phyloP scores from a whole-genome alignment of 2,329 filamentous ascomycete genomes.

The Moelleriella libera region DNA sequence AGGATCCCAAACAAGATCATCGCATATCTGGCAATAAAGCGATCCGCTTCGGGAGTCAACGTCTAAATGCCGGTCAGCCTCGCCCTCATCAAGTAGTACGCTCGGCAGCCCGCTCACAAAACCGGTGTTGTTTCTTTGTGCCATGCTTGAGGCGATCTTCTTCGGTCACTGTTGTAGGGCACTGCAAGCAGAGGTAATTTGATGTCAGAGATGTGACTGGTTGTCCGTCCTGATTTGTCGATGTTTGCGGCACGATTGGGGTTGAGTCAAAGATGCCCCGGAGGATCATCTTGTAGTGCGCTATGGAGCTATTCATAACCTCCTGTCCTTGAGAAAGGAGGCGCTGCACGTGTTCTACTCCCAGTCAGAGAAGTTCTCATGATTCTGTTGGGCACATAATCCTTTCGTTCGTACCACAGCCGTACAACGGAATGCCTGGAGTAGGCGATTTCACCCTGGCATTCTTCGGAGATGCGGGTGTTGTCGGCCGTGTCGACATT shows the following conservation, averaged over 20 bases:
- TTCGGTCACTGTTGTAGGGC: slow-evolving; percentile 51
- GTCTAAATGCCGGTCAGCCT: slow-evolving; percentile 32
- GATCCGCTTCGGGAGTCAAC: slow-evolving; percentile 65
- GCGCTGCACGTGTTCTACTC: slow-evolving; percentile 54
- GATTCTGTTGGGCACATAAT: not conserved
- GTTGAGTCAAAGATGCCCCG: slow-evolving; percentile 56
- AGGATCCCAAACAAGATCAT: slow-evolving; percentile 73
- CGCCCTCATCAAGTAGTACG: not conserved
- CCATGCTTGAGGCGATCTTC: slow-evolving; percentile 55
- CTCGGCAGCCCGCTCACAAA: slow-evolving; percentile 39
- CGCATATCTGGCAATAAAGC: slow-evolving; percentile 69
- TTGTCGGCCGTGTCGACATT: slow-evolving; percentile 34
- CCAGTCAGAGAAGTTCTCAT: not conserved
- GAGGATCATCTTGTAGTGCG: slow-evolving; percentile 59
- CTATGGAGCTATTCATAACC: slow-evolving; percentile 52
- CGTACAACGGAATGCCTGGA: slow-evolving; percentile 45
- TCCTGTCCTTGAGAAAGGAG: slow-evolving; percentile 49
- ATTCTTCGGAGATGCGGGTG: slow-evolving; percentile 39
- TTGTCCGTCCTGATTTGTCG: slow-evolving; percentile 40
- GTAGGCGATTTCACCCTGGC: slow-evolving; percentile 45
- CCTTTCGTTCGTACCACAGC: slow-evolving; percentile 36
- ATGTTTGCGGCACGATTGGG: slow-evolving; percentile 51
- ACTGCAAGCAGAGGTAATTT: slow-evolving; percentile 62
- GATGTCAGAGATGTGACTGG: slow-evolving; percentile 48
- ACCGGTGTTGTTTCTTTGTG: slow-evolving; percentile 54